Percentiles rank a stretch among this genome's conserved stretches.
Conservation (phyloP, 2,329 filamentous ascomycete genomes). For the Beauveria sp. region DNA sequence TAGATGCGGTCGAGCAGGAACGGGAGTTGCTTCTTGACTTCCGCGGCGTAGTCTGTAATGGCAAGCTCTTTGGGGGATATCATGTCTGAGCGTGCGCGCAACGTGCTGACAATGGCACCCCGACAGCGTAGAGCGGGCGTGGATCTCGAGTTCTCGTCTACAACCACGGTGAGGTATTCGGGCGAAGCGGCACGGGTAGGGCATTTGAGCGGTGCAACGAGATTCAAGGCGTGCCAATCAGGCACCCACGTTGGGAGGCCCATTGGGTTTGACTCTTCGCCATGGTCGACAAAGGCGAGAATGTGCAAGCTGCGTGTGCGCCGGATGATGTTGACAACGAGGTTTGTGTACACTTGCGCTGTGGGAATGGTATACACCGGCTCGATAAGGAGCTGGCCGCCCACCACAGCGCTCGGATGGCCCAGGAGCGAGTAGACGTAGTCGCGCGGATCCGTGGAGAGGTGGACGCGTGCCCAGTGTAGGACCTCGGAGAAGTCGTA, state of each 20-base stretch:
- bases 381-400: background rate
- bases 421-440: constrained; percentile 12
- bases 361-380: constrained; percentile 3
- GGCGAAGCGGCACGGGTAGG: background rate
- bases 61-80: constrained; percentile 10
- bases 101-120: background rate
- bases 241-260: constrained; percentile 11
- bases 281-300: constrained; percentile 12
- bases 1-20: constrained; percentile 9
- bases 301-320: constrained; percentile 7
- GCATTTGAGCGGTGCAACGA: constrained; percentile 6
- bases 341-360: background rate
- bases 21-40: background rate
- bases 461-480: constrained; percentile 10
- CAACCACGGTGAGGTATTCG: background rate
- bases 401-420: constrained; percentile 7
- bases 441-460: constrained; percentile 10
- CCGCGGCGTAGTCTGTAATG: background rate
- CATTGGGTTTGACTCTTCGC: background rate
- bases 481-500: constrained; percentile 10
- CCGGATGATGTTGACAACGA: constrained; percentile 3
- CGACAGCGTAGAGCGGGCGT: background rate
- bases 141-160: background rate
- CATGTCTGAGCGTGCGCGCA: background rate
- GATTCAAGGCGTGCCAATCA: constrained; percentile 10